These are phyloP conservation scores for Fallopia convolvulus DNA, from an alignment of 148 eudicot species.

Conservation along the genomic window DNA sequence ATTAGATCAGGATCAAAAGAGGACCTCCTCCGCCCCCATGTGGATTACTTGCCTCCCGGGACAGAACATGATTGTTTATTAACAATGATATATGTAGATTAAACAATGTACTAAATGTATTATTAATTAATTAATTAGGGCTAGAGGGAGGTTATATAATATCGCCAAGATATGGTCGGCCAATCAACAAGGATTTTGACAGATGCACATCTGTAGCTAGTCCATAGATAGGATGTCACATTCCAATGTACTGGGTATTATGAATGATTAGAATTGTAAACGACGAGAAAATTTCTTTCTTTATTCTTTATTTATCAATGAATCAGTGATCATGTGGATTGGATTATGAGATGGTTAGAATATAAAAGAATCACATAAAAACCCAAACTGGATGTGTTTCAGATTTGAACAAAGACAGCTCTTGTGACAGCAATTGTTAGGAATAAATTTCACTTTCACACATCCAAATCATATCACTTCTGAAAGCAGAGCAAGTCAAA, in stretches of 20 bases:
- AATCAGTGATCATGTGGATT: slow-evolving; percentile 2
- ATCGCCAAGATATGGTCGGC: neutral
- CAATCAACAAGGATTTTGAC: neutral
- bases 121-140: neutral
- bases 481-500: neutral
- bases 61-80: neutral
- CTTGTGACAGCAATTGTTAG: neutral
- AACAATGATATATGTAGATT: neutral
- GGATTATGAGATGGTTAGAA: neutral
- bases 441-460: neutral
- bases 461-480: slow-evolving; percentile 9
- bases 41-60: neutral
- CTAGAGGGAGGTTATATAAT: neutral
- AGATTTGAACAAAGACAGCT: neutral
- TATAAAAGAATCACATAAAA: neutral
- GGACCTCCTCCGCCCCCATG: neutral
- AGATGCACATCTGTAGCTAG: neutral
- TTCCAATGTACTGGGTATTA: slow-evolving; percentile 9
- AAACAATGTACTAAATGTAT: neutral
- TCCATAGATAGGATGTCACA: slow-evolving; percentile 6
- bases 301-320: neutral
- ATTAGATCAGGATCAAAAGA: neutral
- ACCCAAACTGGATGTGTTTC: neutral
- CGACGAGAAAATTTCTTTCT: neutral
- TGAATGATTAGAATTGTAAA: slow-evolving; percentile 6